Evolutionary conservation across 2,329 filamentous ascomycete species (phyloP), one percentile per base, ranked within the genome.

Genomic region (Capronia epimyces): DNA sequence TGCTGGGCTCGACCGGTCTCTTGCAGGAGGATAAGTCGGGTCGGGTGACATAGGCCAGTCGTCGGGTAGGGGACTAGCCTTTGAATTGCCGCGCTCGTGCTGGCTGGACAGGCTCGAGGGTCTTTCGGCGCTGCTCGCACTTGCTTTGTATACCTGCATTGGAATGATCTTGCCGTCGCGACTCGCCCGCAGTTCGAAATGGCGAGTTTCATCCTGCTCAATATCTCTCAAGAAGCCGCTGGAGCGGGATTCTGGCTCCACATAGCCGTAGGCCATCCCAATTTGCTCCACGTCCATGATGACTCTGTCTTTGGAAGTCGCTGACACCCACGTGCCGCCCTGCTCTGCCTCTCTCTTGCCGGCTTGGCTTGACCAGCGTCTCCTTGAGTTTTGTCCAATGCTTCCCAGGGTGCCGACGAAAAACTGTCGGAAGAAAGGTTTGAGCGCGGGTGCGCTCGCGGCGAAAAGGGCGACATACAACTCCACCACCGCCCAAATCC

Each of bases 161-260:
- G 56, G 56, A 21, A 58, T 53, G 27, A 56, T 55, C 37, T 52
- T 55, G 39, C 56, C 56, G 20, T 55, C 56, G 16, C 41, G 48
- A 31, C 51, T 55, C 32, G 52, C 37, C 7, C 52, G 39, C 88
- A 95, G 63, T 86, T 95, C 32, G 85, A 84, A 42, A 95, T 82
- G 0, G 89, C 89, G 60, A 94, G 80, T 21, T 88, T 77, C 56
- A 82, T 52, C 82, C 78, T 52, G 73, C 69, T 0, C 85, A 5
- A 50, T 47, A 12, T 52, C 55, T 13, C 42, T 31, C 43, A 55
- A 13, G 36, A 55, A 57, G 18, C 48, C 34, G 32, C 43, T n/a
- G 27, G 50, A 15, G 25, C 52, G 15, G n/a, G 29, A 12, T 43
- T 47, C 32, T 32, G 41, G 40, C 34, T 41, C 27, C 3, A 9